phyloP scores from a whole-genome alignment of 345 rosid species.

The Populus deltoides region DNA sequence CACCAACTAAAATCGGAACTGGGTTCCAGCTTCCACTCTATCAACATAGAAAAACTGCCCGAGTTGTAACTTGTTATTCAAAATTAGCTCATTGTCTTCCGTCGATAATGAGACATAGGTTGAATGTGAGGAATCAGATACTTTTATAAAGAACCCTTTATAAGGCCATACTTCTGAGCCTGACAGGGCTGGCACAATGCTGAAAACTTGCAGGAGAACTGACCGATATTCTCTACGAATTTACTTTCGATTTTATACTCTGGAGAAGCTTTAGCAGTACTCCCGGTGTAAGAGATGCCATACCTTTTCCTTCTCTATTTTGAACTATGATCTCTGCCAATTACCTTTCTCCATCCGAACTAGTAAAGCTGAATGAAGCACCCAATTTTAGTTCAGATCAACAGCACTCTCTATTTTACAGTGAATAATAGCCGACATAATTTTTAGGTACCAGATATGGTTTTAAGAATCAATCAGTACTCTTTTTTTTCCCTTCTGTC shows the following conservation, averaged over 20 bases:
- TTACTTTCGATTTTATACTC: slow-evolving; percentile 60
- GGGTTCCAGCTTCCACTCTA: slow-evolving; percentile 67
- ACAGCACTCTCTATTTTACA: neutral
- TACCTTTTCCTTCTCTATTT: slow-evolving; percentile 10
- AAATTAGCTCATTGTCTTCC: slow-evolving; percentile 79
- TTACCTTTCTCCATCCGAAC: neutral
- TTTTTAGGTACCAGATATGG: neutral
- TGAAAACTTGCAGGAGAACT: slow-evolving; percentile 79
- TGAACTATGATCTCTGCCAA: neutral
- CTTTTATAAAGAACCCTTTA: slow-evolving; percentile 87
- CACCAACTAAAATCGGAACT: slow-evolving; percentile 74
- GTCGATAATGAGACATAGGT: slow-evolving; percentile 66
- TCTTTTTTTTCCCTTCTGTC: neutral
- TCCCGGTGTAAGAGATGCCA: slow-evolving; percentile 86
- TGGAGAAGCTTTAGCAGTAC: slow-evolving; percentile 83
- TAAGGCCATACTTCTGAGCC: slow-evolving; percentile 95
- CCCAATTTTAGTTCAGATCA: neutral
- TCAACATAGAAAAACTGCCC: slow-evolving; percentile 94
- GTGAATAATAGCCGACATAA: neutral
- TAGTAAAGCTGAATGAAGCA: neutral
- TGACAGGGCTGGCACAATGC: slow-evolving; percentile 83
- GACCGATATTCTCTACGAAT: slow-evolving; percentile 80
- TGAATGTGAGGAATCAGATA: slow-evolving; percentile 89
- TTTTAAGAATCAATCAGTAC: neutral
- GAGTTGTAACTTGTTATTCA: slow-evolving; percentile 74